A percentile compares a stretch with the other conserved stretches of the same genome.
phyloP scores from a whole-genome alignment of 23 red algal genomes.

The Gracilaria gracilis region DNA sequence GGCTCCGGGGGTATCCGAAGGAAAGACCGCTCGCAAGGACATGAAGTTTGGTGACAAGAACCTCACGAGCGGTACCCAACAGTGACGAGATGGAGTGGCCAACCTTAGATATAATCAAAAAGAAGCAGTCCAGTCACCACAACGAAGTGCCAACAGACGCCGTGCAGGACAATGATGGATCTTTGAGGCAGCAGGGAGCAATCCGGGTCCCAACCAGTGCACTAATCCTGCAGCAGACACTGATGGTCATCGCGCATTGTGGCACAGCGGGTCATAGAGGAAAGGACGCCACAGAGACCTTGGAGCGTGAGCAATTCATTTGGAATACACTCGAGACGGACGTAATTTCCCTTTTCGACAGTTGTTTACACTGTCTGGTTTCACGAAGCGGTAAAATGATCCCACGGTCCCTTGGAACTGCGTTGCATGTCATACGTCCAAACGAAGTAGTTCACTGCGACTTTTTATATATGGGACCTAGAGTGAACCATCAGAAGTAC shows the following conservation, averaged over 20 bases:
- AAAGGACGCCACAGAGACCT: constrained; percentile 11
- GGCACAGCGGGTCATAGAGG: constrained; percentile 40
- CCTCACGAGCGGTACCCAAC: background rate
- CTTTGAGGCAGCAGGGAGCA: background rate
- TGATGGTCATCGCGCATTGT: constrained; percentile 34
- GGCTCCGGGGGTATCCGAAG: background rate
- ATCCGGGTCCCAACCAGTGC: background rate
- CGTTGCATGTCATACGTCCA: constrained; percentile 15
- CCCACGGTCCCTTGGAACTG: constrained; percentile 8
- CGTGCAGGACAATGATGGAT: background rate
- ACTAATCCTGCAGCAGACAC: background rate
- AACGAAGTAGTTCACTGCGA: constrained; percentile 68
- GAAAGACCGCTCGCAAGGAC: background rate
- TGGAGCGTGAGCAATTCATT: constrained; percentile 6
- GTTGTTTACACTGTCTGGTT: constrained; percentile 4
- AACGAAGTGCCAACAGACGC: background rate
- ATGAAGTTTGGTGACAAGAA: background rate
- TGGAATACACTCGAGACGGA: background rate
- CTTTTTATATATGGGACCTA: constrained; percentile 39
- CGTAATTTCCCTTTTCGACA: background rate
- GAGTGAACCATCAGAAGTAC: constrained; percentile 13
- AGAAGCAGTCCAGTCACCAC: background rate
- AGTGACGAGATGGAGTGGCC: background rate
- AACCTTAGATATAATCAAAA: background rate
- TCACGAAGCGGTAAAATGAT: constrained; percentile 7